Evolutionary conservation across 768 basidiomycete genomes (phyloP), one percentile per base, ranked within the genome.

Genomic region (Ramaria sp.): DNA sequence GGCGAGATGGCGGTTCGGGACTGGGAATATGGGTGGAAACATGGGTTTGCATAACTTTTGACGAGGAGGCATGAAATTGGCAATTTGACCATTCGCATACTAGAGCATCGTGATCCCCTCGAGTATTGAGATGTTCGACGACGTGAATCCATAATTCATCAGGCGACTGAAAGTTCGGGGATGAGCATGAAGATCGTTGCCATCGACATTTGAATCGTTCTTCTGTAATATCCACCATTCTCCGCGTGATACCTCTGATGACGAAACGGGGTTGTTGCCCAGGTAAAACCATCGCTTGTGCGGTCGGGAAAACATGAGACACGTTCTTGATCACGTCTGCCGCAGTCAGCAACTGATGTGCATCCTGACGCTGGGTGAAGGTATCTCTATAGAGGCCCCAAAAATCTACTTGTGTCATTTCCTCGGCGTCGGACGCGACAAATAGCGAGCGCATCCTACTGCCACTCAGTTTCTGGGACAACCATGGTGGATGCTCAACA

Each of bases 271-370:
- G 85, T 4, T 80, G 76, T 5, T 81, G 78, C 1, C 83, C 86
- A 37, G 76, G 79, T 37, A 89, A 75, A 20, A 94, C 89, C 83
- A 91, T 91, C 1, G 94, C 91, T 62, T 84, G 81, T 0, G 92
- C 91, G 49, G 83, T 79, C 6, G 90, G 86, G 64, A 92, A 95
- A 27, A 93, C 86, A 10, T 80, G 71, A 50, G 81, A 90, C 59
- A 94, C 89, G 60, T 88, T 89, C 70, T 95, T 94, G 68, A 99
- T 97, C 50, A 96, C 89, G 45, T 99, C 95, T 0, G 90, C 86
- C 0, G 96, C 94, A 2, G 83, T 80, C 2, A 93, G 78, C 45
- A 91, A 66, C 11, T 80, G 78, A 57, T 80, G 73, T 55, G 74
- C 75, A 1, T 81, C 78, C 58, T 76, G 67, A 64, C 74, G 76